Evolutionary conservation across 1,284 basidiomycete genomes (phyloP), one percentile per base, ranked within the genome.

Genomic region (Singerocomus inundabilis): DNA sequence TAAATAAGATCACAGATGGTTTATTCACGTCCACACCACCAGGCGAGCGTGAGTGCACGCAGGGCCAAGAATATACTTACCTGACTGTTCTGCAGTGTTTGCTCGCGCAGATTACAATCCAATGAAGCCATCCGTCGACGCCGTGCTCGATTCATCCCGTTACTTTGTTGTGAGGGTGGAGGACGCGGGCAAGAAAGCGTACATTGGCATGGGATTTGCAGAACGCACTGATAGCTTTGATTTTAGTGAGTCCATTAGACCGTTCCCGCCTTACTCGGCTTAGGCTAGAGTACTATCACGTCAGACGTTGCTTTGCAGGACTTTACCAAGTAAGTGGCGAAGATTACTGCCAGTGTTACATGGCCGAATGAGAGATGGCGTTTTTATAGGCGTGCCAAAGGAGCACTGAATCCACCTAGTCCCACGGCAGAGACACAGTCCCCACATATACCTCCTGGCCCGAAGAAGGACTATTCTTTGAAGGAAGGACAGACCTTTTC

Each of bases 401-500:
- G 82, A 28, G 70, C 71, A 37, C 70, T 81, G 48, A 83, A 85
- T 57, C 82, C 84, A 6, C 69, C 72, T 33, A 71, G 74, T 44
- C 68, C 74, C 35, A 69, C 71, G 21, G 62, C 66, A 28, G 71
- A 73, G 24, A 63, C 59, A 30, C 64, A 74, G 25, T 84, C 81
- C 35, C 80, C 83, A 13, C 81, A 82, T 58, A 55, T 82, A 41
- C 87, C 91, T 15, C 65, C 78, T 4, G 91, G 87, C 2, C 92
- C 90, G 2, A 93, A 93, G 75, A 91, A 92, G 68, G 96, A 99
- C 65, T 98, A 97, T 68, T 90, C 88, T 31, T 74, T 99, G 59
- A 98, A 98, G 66, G 93, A 95, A 62, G 97, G 97, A 13, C 91
- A 99, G 67, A 98, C 95, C 0, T 95, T 99, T 69, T 88, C 86